A percentile compares a stretch with the other conserved stretches of the same genome.
Evolutionary conservation across 2,329 filamentous ascomycete genomes (phyloP).

Genomic region (Chrysoporthe puriensis): DNA sequence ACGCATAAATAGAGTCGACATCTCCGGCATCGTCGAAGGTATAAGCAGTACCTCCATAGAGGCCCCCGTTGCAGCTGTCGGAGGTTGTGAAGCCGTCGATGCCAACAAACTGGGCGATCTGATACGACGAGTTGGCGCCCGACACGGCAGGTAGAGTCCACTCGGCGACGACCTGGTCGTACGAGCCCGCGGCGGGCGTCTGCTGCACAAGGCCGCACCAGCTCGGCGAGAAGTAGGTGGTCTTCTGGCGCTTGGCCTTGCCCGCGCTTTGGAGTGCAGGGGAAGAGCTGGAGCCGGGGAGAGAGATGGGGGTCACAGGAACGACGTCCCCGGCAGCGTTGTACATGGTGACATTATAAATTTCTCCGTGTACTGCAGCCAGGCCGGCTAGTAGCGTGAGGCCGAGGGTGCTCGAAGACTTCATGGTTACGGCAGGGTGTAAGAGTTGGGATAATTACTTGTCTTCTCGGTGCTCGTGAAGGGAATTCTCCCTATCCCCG

Average conservation of each 20-base stretch:
- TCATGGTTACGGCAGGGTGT: neutral
- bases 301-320: neutral
- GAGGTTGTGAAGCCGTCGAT: neutral
- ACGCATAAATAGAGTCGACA: neutral
- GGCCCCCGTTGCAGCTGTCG: neutral
- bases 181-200: neutral
- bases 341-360: neutral
- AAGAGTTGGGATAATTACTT: neutral
- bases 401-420: neutral
- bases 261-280: neutral
- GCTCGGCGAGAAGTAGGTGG: neutral
- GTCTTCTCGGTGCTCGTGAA: neutral
- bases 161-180: neutral
- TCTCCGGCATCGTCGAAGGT: neutral
- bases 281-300: conserved; percentile 1
- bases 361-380: neutral
- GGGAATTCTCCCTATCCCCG: neutral
- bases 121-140: neutral
- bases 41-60: neutral
- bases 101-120: neutral
- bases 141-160: neutral
- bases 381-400: neutral
- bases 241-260: neutral
- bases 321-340: neutral
- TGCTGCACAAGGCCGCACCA: neutral